These are phyloP conservation scores for Albatrellus sp. DNA, from an alignment of 1,284 basidiomycete species.

Conservation along the genomic window DNA sequence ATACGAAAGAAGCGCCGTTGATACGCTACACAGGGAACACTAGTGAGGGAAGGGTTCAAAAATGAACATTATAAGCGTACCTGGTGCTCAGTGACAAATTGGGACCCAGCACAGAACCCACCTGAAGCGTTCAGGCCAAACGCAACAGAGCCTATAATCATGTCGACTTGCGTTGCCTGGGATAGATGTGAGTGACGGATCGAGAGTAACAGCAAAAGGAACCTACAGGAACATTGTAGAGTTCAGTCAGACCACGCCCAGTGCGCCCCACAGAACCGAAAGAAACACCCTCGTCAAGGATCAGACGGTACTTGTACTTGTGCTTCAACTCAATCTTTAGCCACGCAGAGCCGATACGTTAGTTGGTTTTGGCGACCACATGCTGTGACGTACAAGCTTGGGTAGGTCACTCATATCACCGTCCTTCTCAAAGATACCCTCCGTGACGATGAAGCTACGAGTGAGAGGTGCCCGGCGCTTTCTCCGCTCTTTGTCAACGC, in stretches of 20 bases:
- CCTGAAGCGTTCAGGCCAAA: constrained; percentile 78
- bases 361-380: background rate
- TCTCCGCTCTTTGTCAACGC: constrained; percentile 78
- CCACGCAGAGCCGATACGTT: background rate
- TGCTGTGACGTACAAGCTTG: constrained; percentile 56
- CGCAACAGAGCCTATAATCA: constrained; percentile 80
- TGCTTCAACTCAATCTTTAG: constrained; percentile 82
- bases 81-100: constrained; percentile 81
- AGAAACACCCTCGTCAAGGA: constrained; percentile 90
- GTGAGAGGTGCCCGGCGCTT: constrained; percentile 77
- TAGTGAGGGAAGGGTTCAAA: background rate
- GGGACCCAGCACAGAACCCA: constrained; percentile 91
- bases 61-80: constrained; percentile 21
- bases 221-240: constrained; percentile 81
- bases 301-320: constrained; percentile 92
- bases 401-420: constrained; percentile 88
- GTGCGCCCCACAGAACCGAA: constrained; percentile 90
- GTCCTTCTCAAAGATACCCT: constrained; percentile 94
- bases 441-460: constrained; percentile 91
- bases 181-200: background rate
- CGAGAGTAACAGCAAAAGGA: background rate
- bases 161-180: constrained; percentile 65
- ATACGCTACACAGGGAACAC: constrained; percentile 56
- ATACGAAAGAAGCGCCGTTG: constrained; percentile 93
- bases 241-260: constrained; percentile 88